Conservation (phyloP, 306 rosid species). For the Quercus glauca region DNA sequence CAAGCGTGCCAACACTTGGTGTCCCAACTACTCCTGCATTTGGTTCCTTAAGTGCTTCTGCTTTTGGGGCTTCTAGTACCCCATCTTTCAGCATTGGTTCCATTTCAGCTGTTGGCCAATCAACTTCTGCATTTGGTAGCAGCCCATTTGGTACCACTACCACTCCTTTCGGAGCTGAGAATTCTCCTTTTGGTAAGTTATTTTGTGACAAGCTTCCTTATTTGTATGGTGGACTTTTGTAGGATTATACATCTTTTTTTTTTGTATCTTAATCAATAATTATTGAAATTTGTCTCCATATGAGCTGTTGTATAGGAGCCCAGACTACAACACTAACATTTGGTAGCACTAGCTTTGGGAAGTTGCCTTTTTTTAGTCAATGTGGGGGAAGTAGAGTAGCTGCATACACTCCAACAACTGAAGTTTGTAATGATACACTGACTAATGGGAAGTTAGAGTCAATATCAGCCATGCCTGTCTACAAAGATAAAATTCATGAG, state of each 20-base stretch:
- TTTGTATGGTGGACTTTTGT: neutral
- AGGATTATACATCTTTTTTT: neutral
- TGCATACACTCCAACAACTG: constrained; percentile 69
- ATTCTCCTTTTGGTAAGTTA: constrained; percentile 42
- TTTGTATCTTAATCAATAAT: constrained; percentile 1
- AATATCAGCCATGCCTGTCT: constrained; percentile 86
- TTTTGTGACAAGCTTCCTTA: neutral
- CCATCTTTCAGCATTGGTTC: constrained; percentile 36
- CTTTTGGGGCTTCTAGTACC: constrained; percentile 74
- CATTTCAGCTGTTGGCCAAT: constrained; percentile 65
- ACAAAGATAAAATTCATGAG: constrained; percentile 91
- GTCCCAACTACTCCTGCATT: constrained; percentile 41
- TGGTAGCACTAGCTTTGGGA: constrained; percentile 64
- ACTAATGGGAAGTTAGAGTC: constrained; percentile 71
- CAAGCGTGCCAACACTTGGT: constrained; percentile 55
- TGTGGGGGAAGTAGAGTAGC: constrained; percentile 84
- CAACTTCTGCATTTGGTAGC: constrained; percentile 61
- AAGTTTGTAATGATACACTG: constrained; percentile 59
- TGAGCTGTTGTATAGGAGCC: constrained; percentile 48
- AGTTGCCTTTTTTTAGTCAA: constrained; percentile 63
- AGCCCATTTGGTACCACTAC: constrained; percentile 60
- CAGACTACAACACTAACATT: constrained; percentile 58
- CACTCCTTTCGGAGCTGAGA: constrained; percentile 76
- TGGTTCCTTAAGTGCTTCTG: constrained; percentile 39
- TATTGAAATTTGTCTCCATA: neutral